Evolutionary conservation across 2,329 filamentous ascomycete genomes (phyloP).

Genomic region (Curvularia eragrostidis): DNA sequence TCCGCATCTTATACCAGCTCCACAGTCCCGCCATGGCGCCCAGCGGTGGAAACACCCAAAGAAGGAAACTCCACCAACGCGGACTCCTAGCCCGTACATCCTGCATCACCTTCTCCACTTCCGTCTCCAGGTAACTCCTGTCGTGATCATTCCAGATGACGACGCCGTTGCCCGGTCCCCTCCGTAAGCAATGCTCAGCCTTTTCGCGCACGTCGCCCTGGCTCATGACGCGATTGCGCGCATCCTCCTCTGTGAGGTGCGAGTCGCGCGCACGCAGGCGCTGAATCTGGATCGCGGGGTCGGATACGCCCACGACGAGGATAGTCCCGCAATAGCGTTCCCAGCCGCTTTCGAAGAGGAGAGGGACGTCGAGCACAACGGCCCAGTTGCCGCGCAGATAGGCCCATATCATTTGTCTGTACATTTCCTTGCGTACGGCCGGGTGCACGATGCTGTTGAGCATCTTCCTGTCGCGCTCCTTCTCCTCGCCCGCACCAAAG

Average conservation of each 20-base stretch:
- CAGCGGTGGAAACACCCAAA: conserved; percentile 74
- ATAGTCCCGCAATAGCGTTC: conserved; percentile 86
- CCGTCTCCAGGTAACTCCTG: conserved; percentile 70
- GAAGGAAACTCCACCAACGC: conserved; percentile 81
- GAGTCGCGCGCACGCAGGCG: conserved; percentile 76
- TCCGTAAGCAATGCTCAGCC: conserved; percentile 73
- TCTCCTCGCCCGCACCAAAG: conserved; percentile 79
- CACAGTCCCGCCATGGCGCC: conserved; percentile 72
- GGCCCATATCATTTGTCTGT: conserved; percentile 71
- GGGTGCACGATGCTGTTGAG: conserved; percentile 94
- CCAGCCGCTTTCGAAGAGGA: conserved; percentile 88
- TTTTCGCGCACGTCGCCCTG: conserved; percentile 88
- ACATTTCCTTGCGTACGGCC: conserved; percentile 83
- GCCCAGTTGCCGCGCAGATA: conserved; percentile 84
- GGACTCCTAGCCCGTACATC: conserved; percentile 70
- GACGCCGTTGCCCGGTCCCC: conserved; percentile 69
- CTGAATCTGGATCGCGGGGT: conserved; percentile 82
- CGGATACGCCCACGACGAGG: conserved; percentile 82
- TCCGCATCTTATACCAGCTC: conserved; percentile 75
- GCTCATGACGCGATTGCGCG: conserved; percentile 81
- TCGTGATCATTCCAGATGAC: conserved; percentile 92
- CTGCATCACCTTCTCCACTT: conserved; percentile 71
- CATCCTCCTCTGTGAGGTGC: conserved; percentile 84
- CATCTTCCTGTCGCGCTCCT: conserved; percentile 72
- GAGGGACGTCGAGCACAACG: conserved; percentile 87